Conservation (phyloP, 2,329 filamentous ascomycete genomes). For the Pseudogymnoascus sp. region DNA sequence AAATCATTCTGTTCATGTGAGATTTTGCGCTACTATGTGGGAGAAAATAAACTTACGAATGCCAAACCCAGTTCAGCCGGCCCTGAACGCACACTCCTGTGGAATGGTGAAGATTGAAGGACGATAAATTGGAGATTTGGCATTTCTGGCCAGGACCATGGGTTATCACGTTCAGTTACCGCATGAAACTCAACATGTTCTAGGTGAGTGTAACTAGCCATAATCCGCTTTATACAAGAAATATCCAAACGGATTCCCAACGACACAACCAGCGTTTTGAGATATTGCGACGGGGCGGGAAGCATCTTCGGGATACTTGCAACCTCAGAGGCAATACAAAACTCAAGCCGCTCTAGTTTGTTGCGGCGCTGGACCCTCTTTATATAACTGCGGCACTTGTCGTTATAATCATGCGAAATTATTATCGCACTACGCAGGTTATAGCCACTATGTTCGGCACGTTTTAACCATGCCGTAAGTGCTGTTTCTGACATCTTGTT, state of each 20-base stretch:
- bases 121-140: neutral
- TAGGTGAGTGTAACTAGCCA: neutral
- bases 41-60: neutral
- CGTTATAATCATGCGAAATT: neutral
- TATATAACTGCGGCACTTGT: neutral
- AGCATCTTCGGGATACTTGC: neutral
- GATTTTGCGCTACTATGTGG: neutral
- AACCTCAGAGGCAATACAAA: neutral
- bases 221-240: neutral
- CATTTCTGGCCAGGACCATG: neutral
- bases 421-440: neutral
- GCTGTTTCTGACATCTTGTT: neutral
- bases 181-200: conserved; percentile 1
- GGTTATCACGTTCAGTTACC: neutral
- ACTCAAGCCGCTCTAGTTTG: neutral
- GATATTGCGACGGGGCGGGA: neutral
- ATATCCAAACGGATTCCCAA: neutral
- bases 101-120: neutral
- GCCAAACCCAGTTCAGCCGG: neutral
- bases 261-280: neutral
- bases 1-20: neutral
- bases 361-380: neutral
- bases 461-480: conserved; percentile 1
- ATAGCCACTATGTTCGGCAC: neutral
- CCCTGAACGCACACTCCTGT: neutral